Evolutionary conservation across 2,329 filamentous ascomycete species (phyloP).

Genomic region (Didymella keratinophila): DNA sequence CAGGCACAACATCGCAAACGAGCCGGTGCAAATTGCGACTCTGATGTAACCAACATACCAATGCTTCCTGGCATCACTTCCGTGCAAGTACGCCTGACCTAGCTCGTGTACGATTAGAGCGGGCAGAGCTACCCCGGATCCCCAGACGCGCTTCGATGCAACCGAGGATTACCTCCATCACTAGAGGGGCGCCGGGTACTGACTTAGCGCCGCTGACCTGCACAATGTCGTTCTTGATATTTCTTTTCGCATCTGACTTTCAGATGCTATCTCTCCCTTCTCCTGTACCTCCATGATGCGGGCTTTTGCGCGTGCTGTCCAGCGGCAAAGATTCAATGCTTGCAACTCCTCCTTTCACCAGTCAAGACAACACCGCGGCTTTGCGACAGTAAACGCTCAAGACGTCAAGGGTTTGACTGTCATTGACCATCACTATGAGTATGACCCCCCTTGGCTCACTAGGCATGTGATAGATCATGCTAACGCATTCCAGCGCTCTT

Average conservation of each 20-base stretch:
- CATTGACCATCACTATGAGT: conserved; percentile 50
- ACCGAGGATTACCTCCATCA: conserved; percentile 31
- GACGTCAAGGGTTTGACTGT: conserved; percentile 35
- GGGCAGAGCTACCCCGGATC: conserved; percentile 15
- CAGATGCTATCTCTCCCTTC: not conserved
- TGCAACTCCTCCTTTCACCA: conserved; percentile 12
- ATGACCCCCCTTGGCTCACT: not conserved
- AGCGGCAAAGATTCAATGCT: conserved; percentile 27
- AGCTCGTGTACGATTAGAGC: not conserved
- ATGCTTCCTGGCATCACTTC: too few species aligned
- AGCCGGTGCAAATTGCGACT: too few species aligned
- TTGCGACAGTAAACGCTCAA: conserved; percentile 29
- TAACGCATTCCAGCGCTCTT: conserved; percentile 46
- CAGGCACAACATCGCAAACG: not conserved
- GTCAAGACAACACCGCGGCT: conserved; percentile 19
- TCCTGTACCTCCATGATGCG: conserved; percentile 29
- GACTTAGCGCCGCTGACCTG: conserved; percentile 30
- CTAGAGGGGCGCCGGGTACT: conserved; percentile 29
- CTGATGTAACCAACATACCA: not conserved
- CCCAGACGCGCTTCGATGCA: conserved; percentile 21
- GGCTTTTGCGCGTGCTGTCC: conserved; percentile 34
- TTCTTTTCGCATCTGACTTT: not conserved
- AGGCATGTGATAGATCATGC: not conserved
- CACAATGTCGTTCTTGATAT: conserved; percentile 14
- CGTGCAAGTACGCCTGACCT: too few species aligned